phyloP scores from a whole-genome alignment of 768 basidiomycete genomes.

The Punctularia strigosozonata region DNA sequence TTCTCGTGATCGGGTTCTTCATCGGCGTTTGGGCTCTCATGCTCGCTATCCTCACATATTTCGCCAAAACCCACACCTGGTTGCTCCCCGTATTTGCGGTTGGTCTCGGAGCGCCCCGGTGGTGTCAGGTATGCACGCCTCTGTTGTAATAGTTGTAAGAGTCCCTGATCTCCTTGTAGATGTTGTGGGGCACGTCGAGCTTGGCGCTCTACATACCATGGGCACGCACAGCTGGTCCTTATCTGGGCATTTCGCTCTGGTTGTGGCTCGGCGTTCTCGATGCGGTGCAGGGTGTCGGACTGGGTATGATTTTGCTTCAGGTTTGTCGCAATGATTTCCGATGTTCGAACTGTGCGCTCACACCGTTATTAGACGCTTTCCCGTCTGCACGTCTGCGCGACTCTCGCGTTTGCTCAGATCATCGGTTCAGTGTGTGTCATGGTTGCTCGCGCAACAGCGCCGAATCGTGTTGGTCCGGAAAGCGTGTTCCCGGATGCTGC shows the following conservation, averaged over 20 bases:
- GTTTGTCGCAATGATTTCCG: constrained; percentile 10
- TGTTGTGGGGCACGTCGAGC: constrained; percentile 93
- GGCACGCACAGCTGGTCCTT: constrained; percentile 79
- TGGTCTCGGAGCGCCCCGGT: constrained; percentile 84
- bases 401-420: constrained; percentile 81
- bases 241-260: constrained; percentile 85
- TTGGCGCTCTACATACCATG: constrained; percentile 89
- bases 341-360: neutral
- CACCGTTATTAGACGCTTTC: constrained; percentile 54
- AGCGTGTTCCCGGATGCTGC: constrained; percentile 89
- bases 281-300: constrained; percentile 87
- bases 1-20: constrained; percentile 79
- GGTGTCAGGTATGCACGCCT: constrained; percentile 67
- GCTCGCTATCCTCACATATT: constrained; percentile 65
- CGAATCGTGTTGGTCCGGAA: constrained; percentile 79
- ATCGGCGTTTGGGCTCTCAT: constrained; percentile 74
- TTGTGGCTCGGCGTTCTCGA: constrained; percentile 93
- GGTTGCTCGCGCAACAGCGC: constrained; percentile 84
- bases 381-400: constrained; percentile 88
- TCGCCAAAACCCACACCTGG: constrained; percentile 95
- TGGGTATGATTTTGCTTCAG: constrained; percentile 85
- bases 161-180: constrained; percentile 26
- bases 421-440: constrained; percentile 88
- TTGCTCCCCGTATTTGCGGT: constrained; percentile 90
- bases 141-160: neutral